Percentiles rank a stretch among this genome's conserved stretches.
Evolutionary conservation across 768 basidiomycete genomes (phyloP).

Genomic region (Collybia sordida): DNA sequence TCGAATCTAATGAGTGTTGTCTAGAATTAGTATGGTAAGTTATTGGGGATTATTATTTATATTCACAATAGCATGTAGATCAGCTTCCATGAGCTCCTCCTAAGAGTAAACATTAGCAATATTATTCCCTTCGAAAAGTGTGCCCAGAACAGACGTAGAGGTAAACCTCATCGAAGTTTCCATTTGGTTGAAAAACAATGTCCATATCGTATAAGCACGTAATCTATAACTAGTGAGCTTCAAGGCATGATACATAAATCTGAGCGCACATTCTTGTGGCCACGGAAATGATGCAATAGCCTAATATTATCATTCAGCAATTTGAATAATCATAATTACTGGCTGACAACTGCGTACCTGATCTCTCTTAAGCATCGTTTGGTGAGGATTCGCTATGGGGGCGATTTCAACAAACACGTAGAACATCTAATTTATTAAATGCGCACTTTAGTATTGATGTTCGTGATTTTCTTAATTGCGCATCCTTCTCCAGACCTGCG

Average conservation of each 20-base stretch:
- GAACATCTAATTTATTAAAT: not conserved
- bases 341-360: constrained; percentile 49
- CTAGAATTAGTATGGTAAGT: constrained; percentile 1
- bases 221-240: constrained; percentile 53
- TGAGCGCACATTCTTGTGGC: constrained; percentile 90
- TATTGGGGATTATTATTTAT: not conserved
- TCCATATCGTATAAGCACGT: constrained; percentile 99
- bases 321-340: too few relatives aligned
- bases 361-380: constrained; percentile 97
- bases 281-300: constrained; percentile 94
- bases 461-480: constrained; percentile 96
- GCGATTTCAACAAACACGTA: constrained; percentile 13
- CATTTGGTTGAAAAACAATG: constrained; percentile 88
- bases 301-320: constrained; percentile 33
- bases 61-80: constrained; percentile 95
- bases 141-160: constrained; percentile 62
- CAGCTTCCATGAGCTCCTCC: constrained; percentile 99
- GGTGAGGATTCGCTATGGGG: constrained; percentile 80
- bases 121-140: not conserved
- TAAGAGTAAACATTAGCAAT: constrained; percentile 29
- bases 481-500: constrained; percentile 83
- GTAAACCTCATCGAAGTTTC: constrained; percentile 96
- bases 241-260: not conserved
- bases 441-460: constrained; percentile 82
- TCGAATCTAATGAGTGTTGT: constrained; percentile 52